These are phyloP conservation scores for Candida patagonica DNA, from an alignment of 805 yeast genomes.

Conservation along the genomic window DNA sequence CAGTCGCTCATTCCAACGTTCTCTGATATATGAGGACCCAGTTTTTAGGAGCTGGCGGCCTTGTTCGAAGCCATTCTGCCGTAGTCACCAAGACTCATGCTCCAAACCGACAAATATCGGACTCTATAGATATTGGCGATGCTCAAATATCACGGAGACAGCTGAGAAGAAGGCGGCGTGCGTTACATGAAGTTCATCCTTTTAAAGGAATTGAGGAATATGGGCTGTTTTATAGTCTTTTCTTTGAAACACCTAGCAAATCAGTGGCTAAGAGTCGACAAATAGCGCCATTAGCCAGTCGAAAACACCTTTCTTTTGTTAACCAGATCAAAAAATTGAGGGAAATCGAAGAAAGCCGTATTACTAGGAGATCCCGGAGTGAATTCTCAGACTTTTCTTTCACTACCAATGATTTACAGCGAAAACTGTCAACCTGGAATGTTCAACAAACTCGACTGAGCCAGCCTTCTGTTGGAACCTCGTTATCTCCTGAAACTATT, in stretches of 20 bases:
- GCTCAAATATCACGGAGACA: too few relatives aligned
- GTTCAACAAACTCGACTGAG: slow-evolving; percentile 7
- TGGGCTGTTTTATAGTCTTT: slow-evolving; percentile 1
- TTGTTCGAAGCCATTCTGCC: not conserved
- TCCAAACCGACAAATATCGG: too few relatives aligned
- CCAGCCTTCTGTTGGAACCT: slow-evolving; percentile 3
- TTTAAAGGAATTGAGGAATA: slow-evolving; percentile 7
- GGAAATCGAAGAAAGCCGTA: slow-evolving; percentile 10
- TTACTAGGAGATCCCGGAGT: not conserved
- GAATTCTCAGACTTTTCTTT: not conserved
- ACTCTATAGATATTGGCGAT: not conserved
- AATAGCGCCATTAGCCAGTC: not conserved
- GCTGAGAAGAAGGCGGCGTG: not conserved
- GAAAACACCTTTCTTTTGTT: slow-evolving; percentile 7
- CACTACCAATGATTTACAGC: slow-evolving; percentile 1
- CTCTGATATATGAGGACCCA: slow-evolving; percentile 1
- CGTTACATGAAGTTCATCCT: not conserved
- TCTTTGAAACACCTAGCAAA: not conserved
- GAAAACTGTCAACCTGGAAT: slow-evolving; percentile 6
- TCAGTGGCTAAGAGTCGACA: not conserved
- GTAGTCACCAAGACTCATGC: too few relatives aligned
- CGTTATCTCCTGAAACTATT: slow-evolving; percentile 8
- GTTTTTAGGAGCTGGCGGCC: not conserved
- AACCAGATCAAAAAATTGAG: slow-evolving; percentile 14
- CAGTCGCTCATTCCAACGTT: too few relatives aligned